Base-by-base conservation (phyloP, 2,329 filamentous ascomycete species). In the Cladosporium sphaerospermum region DNA sequence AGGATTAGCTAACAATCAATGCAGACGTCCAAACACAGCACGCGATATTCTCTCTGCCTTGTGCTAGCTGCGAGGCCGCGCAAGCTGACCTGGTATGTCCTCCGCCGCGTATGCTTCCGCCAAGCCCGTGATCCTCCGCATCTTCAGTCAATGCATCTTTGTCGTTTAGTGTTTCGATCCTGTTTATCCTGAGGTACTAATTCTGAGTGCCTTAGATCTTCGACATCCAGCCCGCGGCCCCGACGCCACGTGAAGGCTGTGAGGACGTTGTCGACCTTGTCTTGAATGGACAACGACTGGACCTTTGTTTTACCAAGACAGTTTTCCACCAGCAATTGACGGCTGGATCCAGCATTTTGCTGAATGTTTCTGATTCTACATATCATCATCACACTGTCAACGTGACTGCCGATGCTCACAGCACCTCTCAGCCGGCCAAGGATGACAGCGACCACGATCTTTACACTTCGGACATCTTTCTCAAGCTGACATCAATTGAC, bases 51-150 rank as follows among this genome's bases (percentile, higher is more conserved):
- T 46, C 43, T 28, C 28, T 53, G 43, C 51, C 51, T 46, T 53
- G 51, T 53, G 44, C 51, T 53, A 47, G 51, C 51, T 53, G 51
- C 51, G 44, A 53, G 44, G 51, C 51, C 51, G 32, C 51, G 51
- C 51, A 53, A 53, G 51, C 51, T 42, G 51, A 53, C 51, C 19
- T 53, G 51, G 51, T 53, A 53, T 53, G 51, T 53, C 43, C 9
- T 37, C 48, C 48, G 40, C 48, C 48, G 31, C 48, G 40, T 31
- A 51, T 40, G 40, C 48, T 44, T 10, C 18, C 32, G 48, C 48
- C 40, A 51, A 51, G 48, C 42, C 48, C 37, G 34, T 44, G 40
- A 51, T 51, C 48, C 40, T 51, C 23, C 48, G 39, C 31, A 18
- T 16, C 31, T 14, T 34, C 40, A 28, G 28, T 7, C 39, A 44